phyloP scores from a whole-genome alignment of 768 basidiomycete genomes.

The Boletus eberwhitei region DNA sequence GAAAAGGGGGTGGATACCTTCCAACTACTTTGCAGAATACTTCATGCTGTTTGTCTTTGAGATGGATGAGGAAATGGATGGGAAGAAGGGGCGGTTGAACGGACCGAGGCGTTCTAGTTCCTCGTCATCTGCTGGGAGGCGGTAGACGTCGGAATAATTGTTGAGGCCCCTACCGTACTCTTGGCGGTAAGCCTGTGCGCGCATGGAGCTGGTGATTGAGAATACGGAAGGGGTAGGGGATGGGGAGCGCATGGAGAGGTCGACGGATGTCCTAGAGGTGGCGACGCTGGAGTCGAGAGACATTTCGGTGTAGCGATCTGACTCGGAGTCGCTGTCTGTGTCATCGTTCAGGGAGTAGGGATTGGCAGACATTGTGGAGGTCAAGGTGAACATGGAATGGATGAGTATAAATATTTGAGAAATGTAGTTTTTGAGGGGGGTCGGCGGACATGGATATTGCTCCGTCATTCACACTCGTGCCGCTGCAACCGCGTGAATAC shows the following conservation, averaged over 20 bases:
- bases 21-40: conserved; percentile 66
- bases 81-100: conserved; percentile 18
- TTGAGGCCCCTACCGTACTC: conserved; percentile 72
- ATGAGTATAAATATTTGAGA: conserved; percentile 23
- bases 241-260: conserved; percentile 56
- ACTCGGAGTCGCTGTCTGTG: conserved; percentile 44
- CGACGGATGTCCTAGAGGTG: conserved; percentile 56
- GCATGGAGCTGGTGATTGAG: conserved; percentile 64
- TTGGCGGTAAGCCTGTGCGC: conserved; percentile 53
- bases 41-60: conserved; percentile 60
- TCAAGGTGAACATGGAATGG: conserved; percentile 7
- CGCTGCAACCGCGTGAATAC: conserved; percentile 30
- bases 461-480: conserved; percentile 26
- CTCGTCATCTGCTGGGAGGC: conserved; percentile 75
- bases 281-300: conserved; percentile 39
- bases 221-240: conserved; percentile 69
- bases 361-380: conserved; percentile 14
- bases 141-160: conserved; percentile 77
- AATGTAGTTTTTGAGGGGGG: conserved; percentile 15
- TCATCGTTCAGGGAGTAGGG: conserved; percentile 35
- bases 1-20: conserved; percentile 59
- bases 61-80: conserved; percentile 9
- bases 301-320: conserved; percentile 41
- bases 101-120: conserved; percentile 67
- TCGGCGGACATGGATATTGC: conserved; percentile 34